Conservation (phyloP, 179 eudicot species). For the Monotropa hypopitys region DNA sequence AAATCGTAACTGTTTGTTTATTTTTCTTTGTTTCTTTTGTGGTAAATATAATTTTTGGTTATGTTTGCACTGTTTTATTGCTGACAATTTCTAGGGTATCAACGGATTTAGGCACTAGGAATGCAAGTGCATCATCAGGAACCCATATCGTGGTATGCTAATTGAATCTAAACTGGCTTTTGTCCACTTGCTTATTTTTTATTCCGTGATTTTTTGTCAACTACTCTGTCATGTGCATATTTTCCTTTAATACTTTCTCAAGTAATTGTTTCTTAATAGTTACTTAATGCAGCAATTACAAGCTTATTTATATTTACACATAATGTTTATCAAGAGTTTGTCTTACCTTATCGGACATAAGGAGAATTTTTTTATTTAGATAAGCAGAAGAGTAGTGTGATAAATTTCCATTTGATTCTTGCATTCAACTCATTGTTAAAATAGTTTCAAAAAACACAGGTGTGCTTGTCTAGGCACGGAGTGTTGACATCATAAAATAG, state of each 20-base stretch:
- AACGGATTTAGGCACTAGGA: constrained; percentile 6
- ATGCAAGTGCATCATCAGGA: constrained; percentile 18
- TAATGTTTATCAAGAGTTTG: background rate
- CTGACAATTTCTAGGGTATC: constrained; percentile 9
- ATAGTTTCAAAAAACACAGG: background rate
- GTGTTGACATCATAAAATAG: background rate
- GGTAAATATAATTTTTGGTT: background rate
- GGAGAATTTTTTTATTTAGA: background rate
- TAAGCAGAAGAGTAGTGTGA: background rate
- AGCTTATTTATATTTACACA: background rate
- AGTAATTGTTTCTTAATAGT: background rate
- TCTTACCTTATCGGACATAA: background rate
- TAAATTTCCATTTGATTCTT: background rate
- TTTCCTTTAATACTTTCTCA: background rate
- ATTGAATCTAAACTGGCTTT: background rate
- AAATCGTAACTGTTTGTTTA: background rate
- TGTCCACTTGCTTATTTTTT: background rate
- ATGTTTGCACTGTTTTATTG: background rate
- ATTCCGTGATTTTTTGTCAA: background rate
- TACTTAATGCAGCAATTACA: background rate
- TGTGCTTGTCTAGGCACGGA: background rate
- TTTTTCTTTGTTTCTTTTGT: background rate
- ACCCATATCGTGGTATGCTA: constrained; percentile 19
- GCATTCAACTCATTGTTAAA: background rate
- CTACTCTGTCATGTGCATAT: background rate